These are phyloP conservation scores for Podospora anserina DNA, from an alignment of 495 filamentous ascomycete genomes.

Conservation along the genomic window DNA sequence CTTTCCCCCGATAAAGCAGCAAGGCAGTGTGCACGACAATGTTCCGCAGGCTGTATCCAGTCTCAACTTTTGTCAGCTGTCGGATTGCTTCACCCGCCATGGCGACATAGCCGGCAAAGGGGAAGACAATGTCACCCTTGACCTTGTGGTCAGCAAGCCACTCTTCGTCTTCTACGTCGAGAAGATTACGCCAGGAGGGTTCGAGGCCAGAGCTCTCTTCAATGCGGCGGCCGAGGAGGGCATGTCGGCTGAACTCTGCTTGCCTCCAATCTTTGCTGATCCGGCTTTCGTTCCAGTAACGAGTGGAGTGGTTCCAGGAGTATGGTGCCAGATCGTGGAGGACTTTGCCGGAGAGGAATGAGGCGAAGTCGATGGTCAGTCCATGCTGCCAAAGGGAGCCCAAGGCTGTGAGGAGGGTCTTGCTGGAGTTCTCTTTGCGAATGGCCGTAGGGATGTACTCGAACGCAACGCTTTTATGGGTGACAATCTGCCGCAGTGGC, in stretches of 20 bases:
- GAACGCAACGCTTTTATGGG: not conserved
- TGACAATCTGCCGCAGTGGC: conserved; percentile 39
- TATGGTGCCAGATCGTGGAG: conserved; percentile 33
- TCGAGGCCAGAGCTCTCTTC: conserved; percentile 20
- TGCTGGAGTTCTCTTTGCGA: conserved; percentile 25
- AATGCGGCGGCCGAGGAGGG: conserved; percentile 47
- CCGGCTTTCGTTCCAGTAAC: conserved; percentile 42
- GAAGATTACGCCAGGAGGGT: conserved; percentile 43
- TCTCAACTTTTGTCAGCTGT: conserved; percentile 34
- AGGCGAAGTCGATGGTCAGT: conserved; percentile 23
- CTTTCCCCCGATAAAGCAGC: conserved; percentile 33
- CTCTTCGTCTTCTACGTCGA: conserved; percentile 35
- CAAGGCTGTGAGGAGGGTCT: conserved; percentile 26
- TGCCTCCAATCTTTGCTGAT: conserved; percentile 43
- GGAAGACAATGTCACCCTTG: conserved; percentile 41
- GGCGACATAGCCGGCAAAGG: conserved; percentile 41
- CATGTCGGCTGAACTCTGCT: conserved; percentile 35
- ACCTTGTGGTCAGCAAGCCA: conserved; percentile 48
- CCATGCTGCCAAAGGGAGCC: conserved; percentile 38
- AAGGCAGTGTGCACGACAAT: conserved; percentile 37
- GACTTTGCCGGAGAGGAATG: conserved; percentile 13
- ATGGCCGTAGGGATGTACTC: conserved; percentile 31
- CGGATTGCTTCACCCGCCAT: conserved; percentile 40
- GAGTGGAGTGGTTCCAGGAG: conserved; percentile 40
- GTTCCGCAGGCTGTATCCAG: conserved; percentile 36